These are phyloP conservation scores for Senecio squalidus DNA, from an alignment of 140 eudicot genomes.

Conservation along the genomic window DNA sequence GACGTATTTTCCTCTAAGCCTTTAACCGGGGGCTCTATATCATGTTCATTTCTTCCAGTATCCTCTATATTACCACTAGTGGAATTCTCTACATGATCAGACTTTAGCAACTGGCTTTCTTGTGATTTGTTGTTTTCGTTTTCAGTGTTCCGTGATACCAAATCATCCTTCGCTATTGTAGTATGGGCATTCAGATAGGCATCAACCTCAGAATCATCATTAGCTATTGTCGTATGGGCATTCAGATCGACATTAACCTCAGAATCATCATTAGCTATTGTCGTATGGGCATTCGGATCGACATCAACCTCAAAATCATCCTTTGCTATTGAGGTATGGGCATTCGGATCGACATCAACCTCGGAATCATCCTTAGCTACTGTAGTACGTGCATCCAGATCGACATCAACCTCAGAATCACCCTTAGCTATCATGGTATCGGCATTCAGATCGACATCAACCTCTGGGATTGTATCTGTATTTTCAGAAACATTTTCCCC, in stretches of 20 bases:
- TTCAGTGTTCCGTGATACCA: constrained; percentile 3
- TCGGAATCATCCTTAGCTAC: too few species aligned
- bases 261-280: constrained; percentile 14
- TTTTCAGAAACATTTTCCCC: constrained; percentile 1
- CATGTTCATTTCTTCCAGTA: background rate
- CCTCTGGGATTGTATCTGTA: constrained; percentile 1
- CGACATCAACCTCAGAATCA: too few species aligned
- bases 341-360: constrained; percentile 4
- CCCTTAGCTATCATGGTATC: constrained; percentile 10
- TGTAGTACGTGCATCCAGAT: too few species aligned
- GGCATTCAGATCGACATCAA: constrained; percentile 6
- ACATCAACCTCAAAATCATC: constrained; percentile 5
- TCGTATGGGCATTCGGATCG: constrained; percentile 2
- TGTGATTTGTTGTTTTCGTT: background rate
- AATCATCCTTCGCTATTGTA: too few species aligned
- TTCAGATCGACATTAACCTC: constrained; percentile 2
- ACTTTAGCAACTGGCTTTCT: background rate
- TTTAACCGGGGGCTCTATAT: background rate
- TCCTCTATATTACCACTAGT: background rate
- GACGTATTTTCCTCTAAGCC: constrained; percentile 2
- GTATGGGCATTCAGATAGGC: too few species aligned
- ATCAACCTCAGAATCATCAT: too few species aligned
- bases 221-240: constrained; percentile 11
- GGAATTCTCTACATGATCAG: constrained; percentile 8
- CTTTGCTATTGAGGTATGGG: constrained; percentile 9